A percentile compares a stretch with the other conserved stretches of the same genome.
These are phyloP conservation scores for Thalassiosira oceanica DNA, from an alignment of 352 stramenopile species.

Conservation along the genomic window DNA sequence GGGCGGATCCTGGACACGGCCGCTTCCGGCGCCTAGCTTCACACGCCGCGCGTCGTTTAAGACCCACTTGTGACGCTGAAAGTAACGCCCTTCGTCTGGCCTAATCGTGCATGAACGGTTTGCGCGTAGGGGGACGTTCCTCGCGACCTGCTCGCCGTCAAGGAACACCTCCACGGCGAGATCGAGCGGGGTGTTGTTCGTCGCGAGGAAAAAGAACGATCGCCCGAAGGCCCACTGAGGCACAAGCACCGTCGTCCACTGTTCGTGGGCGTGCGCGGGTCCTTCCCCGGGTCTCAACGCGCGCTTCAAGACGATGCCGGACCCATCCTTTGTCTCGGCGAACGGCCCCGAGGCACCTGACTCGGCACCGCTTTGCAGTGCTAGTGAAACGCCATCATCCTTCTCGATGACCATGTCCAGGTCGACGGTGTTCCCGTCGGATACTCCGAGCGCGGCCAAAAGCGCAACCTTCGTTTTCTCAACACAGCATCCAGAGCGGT, in stretches of 20 bases:
- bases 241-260: constrained; percentile 40
- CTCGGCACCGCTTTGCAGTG: background rate
- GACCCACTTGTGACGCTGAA: constrained; percentile 36
- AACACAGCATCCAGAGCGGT: constrained; percentile 9
- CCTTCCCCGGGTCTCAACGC: constrained; percentile 24
- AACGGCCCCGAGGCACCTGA: background rate
- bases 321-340: constrained; percentile 12
- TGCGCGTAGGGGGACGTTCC: constrained; percentile 26
- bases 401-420: constrained; percentile 33
- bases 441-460: constrained; percentile 19
- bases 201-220: constrained; percentile 36
- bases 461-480: constrained; percentile 29
- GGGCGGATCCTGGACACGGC: no score
- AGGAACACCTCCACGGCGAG: constrained; percentile 40
- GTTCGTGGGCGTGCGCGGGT: constrained; percentile 24
- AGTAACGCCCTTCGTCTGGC: constrained; percentile 32
- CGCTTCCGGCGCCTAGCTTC: background rate
- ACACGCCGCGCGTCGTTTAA: constrained; percentile 15
- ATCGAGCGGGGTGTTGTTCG: constrained; percentile 27
- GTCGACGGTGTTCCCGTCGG: constrained; percentile 13
- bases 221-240: constrained; percentile 27
- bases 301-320: constrained; percentile 17
- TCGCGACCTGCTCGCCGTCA: constrained; percentile 34
- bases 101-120: constrained; percentile 23
- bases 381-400: background rate